Evolutionary conservation across 1,284 basidiomycete species (phyloP), one percentile per base, ranked within the genome.

Genomic region (Termitomyces sp.): DNA sequence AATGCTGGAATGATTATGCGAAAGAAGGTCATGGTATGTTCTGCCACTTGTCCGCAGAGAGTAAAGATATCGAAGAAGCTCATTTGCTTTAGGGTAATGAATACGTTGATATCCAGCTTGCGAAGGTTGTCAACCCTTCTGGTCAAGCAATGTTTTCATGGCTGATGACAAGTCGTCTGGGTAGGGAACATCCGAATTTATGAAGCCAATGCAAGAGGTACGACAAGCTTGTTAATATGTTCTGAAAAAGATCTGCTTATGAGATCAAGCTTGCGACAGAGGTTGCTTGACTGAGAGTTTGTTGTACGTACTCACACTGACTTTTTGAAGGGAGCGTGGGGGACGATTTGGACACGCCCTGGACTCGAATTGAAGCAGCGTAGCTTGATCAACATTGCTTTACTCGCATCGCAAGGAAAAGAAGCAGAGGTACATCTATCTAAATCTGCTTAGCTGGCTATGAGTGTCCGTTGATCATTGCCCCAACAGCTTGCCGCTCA

Each of bases 131-230:
- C 6, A n/a, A 48, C 30, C 16, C 30, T 28, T 18, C 19, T 4
- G 24, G 4, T 7, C 6, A 1, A 10, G 5, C 11, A 1, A 9
- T 11, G 8, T 34, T 18, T 11, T 3, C 10, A 16, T 1, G 19
- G 13, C n/a, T n/a, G n/a, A 30, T 16, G 19, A 8, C 9, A 46
- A 24, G 13, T 26, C 3, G n/a, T n/a, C n/a, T 28, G 38, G 3
- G 3, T 48, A 70, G 67, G 71, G 69, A 6, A 64, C 65, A 2
- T 72, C 72, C 2, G 72, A 73, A 7, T 74, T 75, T 53, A 73
- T 74, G 73, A 68, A 63, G 55, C 71, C 72, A 0, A 74, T 75
- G 70, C 72, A 74, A 60, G 67, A 75, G 60, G 68, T 68, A 37
- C 18, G 53, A 18, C 24, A 9, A 13, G 11, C 31, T 9, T 11